phyloP scores from a whole-genome alignment of 257 asterid species.

The Verbena officinalis region DNA sequence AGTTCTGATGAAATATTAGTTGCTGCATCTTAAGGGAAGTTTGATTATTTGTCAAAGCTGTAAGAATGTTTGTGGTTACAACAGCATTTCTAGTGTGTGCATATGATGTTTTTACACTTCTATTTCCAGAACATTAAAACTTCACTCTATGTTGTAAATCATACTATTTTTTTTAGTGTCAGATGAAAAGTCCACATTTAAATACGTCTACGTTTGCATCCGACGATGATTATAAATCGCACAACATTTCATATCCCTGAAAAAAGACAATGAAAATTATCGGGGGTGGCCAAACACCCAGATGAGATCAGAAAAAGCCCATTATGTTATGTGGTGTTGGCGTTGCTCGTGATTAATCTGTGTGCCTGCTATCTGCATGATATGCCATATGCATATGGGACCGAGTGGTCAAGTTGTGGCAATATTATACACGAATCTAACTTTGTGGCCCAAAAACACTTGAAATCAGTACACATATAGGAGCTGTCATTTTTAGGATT shows the following conservation, averaged over 20 bases:
- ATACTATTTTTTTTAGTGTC: constrained; percentile 1
- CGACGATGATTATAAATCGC: too few relatives aligned
- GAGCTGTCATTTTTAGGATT: neutral
- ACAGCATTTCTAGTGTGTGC: constrained; percentile 23
- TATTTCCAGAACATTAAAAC: constrained; percentile 13
- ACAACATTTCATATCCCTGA: too few relatives aligned
- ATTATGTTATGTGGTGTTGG: constrained; percentile 6
- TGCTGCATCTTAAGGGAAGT: constrained; percentile 49
- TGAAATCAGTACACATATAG: neutral
- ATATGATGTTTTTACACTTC: constrained; percentile 24
- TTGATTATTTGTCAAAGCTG: constrained; percentile 14
- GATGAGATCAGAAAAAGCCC: neutral
- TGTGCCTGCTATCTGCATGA: constrained; percentile 10
- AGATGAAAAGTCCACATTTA: neutral
- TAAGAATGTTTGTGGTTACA: constrained; percentile 19
- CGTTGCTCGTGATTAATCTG: neutral
- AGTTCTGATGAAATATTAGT: constrained; percentile 26
- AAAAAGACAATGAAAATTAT: too few relatives aligned
- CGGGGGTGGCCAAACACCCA: too few relatives aligned
- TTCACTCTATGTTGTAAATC: constrained; percentile 29
- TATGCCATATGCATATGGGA: neutral
- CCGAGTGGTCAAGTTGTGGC: neutral
- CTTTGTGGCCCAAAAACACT: constrained; percentile 14
- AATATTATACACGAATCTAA: constrained; percentile 2
- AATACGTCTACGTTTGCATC: neutral